Base-by-base conservation (phyloP, 140 eudicot genomes). In the Stevia rebaudiana region DNA sequence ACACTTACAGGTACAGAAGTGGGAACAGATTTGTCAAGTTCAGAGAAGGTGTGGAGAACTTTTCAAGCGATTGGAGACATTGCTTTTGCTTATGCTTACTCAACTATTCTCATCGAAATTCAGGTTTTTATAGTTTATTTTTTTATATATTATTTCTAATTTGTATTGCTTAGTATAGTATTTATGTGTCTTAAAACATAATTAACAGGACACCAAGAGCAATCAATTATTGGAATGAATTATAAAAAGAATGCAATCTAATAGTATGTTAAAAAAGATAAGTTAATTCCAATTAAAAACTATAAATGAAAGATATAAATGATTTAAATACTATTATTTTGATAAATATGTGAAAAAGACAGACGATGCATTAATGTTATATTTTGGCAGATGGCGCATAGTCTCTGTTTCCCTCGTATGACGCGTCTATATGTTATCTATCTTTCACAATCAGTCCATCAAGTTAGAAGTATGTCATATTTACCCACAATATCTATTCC, bases 31-130 rank as follows among this genome's bases (percentile, higher is more conserved):
- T 81, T 85, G 60, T 35, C 95, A 0, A 77, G 72, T 1, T 15
- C 81, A 2, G 89, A 92, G 18, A 92, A 92, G 69, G 79, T 92
- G 48, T 92, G 98, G 98, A 79, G 55, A 51, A 77, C 77, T 11
- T 87, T 92, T 44, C 98, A 92, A 77, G 94, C 98, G 41, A 69
- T 92, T 40, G 98, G 98, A 49, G 87, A 92, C 68, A 85, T 92
- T 8, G 98, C 98, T 51, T 92, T 92, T 37, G 94, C 98, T 8
- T 92, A 92, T 63, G 91, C 95, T 35, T 92, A 51, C 58, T 82
- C 98, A 33, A 87, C 88, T 5, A 92, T 92, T 63, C 89, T 92
- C 55, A 76, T 92, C 13, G 98, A 92, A 61, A 92, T 92, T 24
- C 98, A 92, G 98, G 98, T 70, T 12, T 70, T 12, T 1, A 11